phyloP scores from a whole-genome alignment of 2,329 filamentous ascomycete species.

The Botryosphaeria dothidea region DNA sequence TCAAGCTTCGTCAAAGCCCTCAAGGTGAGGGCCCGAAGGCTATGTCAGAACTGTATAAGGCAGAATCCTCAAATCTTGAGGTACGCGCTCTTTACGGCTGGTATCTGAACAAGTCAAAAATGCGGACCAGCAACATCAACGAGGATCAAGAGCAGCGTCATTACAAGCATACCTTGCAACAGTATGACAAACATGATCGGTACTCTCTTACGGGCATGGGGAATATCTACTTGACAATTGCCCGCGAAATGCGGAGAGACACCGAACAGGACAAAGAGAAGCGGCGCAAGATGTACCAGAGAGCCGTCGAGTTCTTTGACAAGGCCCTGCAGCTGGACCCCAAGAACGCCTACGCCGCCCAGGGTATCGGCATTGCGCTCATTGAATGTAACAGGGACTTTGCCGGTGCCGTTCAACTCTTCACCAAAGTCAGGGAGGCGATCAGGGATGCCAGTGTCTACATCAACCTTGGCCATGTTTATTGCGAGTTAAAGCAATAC shows the following conservation, averaged over 20 bases:
- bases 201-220: constrained; percentile 97
- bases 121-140: constrained; percentile 74
- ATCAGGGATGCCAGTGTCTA: constrained; percentile 85
- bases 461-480: constrained; percentile 92
- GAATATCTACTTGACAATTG: constrained; percentile 84
- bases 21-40: constrained; percentile 84
- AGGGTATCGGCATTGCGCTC: constrained; percentile 91
- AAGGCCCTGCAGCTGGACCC: constrained; percentile 94
- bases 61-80: constrained; percentile 82
- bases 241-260: constrained; percentile 91
- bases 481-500: constrained; percentile 86
- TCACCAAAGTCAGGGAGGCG: constrained; percentile 87
- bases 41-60: constrained; percentile 81
- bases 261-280: constrained; percentile 90
- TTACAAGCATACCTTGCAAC: constrained; percentile 93
- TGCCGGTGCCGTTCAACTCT: constrained; percentile 78
- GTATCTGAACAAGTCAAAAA: constrained; percentile 90
- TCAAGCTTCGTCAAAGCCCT: constrained; percentile 77
- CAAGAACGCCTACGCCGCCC: constrained; percentile 93
- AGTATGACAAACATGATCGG: constrained; percentile 96
- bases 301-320: constrained; percentile 97
- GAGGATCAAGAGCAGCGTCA: constrained; percentile 92
- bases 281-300: constrained; percentile 80
- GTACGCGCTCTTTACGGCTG: constrained; percentile 92
- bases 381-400: constrained; percentile 93